Evolutionary conservation across 2,329 filamentous ascomycete species (phyloP).

Genomic region (Phaeosphaeriaceae sp.): DNA sequence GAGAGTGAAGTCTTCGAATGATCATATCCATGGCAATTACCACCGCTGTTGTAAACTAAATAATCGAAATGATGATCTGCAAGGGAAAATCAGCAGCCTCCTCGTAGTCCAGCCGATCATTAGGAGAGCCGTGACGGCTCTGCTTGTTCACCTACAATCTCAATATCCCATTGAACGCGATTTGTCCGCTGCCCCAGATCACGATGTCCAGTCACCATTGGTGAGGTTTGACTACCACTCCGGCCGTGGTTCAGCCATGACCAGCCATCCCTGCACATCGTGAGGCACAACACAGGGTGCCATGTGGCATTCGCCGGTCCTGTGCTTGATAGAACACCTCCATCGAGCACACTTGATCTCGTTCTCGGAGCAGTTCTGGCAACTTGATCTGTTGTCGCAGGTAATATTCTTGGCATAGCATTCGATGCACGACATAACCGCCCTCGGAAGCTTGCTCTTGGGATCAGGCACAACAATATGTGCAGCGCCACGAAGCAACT

Average conservation of each 20-base stretch:
- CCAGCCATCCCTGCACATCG: constrained; percentile 24
- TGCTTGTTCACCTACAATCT: not conserved
- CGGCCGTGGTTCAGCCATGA: constrained; percentile 15
- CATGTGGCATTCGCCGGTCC: constrained; percentile 28
- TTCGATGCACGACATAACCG: constrained; percentile 34
- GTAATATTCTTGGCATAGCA: constrained; percentile 34
- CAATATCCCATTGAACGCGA: not conserved
- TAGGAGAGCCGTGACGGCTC: not conserved
- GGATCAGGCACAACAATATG: constrained; percentile 29
- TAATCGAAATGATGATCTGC: not conserved
- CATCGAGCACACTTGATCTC: constrained; percentile 31
- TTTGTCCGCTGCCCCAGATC: not conserved
- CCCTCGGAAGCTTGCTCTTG: constrained; percentile 23
- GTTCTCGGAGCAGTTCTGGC: constrained; percentile 30
- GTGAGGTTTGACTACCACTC: constrained; percentile 19
- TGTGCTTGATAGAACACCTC: constrained; percentile 37
- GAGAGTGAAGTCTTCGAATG: constrained; percentile 16
- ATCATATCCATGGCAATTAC: not conserved
- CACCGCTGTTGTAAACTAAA: not conserved
- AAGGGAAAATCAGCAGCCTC: not conserved
- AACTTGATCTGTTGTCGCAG: constrained; percentile 32
- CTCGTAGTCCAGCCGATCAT: not conserved
- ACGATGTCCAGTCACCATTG: too few species aligned
- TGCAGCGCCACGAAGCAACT: constrained; percentile 30
- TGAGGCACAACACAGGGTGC: constrained; percentile 32